phyloP scores from a whole-genome alignment of 1,284 basidiomycete species.

The Amylostereum areolatum region DNA sequence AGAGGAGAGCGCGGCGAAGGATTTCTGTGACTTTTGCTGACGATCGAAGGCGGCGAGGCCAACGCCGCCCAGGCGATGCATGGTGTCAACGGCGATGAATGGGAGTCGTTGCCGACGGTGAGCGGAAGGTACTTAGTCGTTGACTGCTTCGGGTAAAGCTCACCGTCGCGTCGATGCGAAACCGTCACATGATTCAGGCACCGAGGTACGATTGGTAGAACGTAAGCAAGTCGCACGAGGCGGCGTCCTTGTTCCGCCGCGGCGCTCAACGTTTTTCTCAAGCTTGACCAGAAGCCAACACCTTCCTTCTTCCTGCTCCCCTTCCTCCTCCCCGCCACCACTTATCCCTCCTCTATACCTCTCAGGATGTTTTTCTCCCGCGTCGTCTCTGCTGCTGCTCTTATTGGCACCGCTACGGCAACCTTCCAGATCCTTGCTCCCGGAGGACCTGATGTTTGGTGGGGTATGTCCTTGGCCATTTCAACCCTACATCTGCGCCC shows the following conservation, averaged over 20 bases:
- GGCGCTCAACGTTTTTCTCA: background rate
- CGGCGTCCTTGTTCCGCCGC: too few species aligned
- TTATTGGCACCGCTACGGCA: constrained; percentile 29
- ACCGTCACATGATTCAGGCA: too few species aligned
- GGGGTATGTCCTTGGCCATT: constrained; percentile 40
- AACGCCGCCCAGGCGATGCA: constrained; percentile 68
- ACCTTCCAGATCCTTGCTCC: constrained; percentile 30
- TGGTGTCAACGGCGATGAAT: constrained; percentile 26
- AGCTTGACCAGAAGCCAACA: background rate
- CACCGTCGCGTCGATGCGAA: too few species aligned
- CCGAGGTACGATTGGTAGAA: too few species aligned
- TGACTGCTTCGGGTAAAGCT: too few species aligned
- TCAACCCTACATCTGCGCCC: too few species aligned
- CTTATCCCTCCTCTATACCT: background rate
- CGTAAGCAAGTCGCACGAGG: too few species aligned
- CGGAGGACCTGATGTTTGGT: constrained; percentile 36
- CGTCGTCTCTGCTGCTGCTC: constrained; percentile 25
- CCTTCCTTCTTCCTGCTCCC: background rate
- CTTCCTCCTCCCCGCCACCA: constrained; percentile 2
- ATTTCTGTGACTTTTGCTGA: constrained; percentile 64
- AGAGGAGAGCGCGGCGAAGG: constrained; percentile 77
- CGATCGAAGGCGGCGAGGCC: constrained; percentile 74
- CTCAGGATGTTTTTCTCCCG: constrained; percentile 31
- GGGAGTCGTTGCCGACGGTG: too few species aligned
- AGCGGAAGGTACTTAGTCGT: too few species aligned